These are phyloP conservation scores for Bruguiera gymnorhiza DNA, from an alignment of 345 rosid genomes.

Conservation along the genomic window DNA sequence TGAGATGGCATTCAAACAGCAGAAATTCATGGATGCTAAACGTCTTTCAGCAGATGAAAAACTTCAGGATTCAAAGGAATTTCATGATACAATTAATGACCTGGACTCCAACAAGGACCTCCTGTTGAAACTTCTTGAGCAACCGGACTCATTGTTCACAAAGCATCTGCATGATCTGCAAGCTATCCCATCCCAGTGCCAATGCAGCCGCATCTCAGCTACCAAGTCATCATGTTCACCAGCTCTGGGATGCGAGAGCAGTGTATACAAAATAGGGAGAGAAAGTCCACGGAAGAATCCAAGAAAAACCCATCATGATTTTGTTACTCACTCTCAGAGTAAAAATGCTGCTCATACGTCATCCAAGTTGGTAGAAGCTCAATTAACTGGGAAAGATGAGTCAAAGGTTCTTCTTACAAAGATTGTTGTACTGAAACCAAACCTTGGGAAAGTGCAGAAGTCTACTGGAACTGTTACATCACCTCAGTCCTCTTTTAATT, in stretches of 20 bases:
- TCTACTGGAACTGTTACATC: constrained; percentile 44
- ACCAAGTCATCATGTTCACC: constrained; percentile 37
- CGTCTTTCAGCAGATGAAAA: constrained; percentile 69
- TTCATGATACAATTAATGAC: constrained; percentile 70
- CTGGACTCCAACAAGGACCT: constrained; percentile 79
- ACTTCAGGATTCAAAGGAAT: constrained; percentile 71
- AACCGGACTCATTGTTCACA: constrained; percentile 77
- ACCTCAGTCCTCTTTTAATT: constrained; percentile 46
- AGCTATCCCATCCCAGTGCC: constrained; percentile 38
- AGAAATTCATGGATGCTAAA: constrained; percentile 74
- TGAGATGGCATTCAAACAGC: constrained; percentile 69
- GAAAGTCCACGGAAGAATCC: constrained; percentile 33
- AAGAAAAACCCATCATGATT: constrained; percentile 28
- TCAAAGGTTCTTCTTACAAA: constrained; percentile 49
- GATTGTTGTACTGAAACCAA: constrained; percentile 92
- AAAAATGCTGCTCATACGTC: constrained; percentile 33
- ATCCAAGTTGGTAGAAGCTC: constrained; percentile 36
- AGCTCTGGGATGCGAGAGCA: constrained; percentile 19
- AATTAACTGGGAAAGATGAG: constrained; percentile 38
- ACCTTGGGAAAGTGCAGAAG: constrained; percentile 52
- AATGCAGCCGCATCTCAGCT: constrained; percentile 38
- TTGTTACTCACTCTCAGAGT: constrained; percentile 26
- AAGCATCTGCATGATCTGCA: constrained; percentile 77
- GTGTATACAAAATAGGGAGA: constrained; percentile 35
- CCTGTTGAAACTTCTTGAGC: constrained; percentile 74